These are phyloP conservation scores for Neolentinus lepideus DNA, from an alignment of 1,284 basidiomycete species.

Conservation along the genomic window DNA sequence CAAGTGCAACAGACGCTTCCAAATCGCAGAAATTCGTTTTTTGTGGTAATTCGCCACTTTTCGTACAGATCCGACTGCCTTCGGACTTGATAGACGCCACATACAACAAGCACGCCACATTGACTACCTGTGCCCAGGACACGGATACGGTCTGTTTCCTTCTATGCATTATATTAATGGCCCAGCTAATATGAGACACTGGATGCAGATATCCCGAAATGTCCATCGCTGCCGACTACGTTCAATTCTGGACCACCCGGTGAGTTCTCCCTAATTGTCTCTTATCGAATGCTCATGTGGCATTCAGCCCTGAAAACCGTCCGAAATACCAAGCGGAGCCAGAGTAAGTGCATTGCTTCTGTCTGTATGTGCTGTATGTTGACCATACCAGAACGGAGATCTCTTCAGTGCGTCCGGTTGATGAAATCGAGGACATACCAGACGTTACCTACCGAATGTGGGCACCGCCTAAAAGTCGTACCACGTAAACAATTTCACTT, in stretches of 20 bases:
- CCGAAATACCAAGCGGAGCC: not conserved
- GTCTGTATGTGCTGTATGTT: not conserved
- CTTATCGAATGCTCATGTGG: not conserved
- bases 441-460: too few relatives aligned
- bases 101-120: too few relatives aligned
- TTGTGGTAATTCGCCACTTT: too few relatives aligned
- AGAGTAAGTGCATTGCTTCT: not conserved
- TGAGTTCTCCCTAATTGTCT: not conserved
- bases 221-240: not conserved
- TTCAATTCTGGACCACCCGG: not conserved
- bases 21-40: too few relatives aligned
- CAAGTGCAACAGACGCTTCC: too few relatives aligned
- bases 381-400: not conserved
- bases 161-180: not conserved
- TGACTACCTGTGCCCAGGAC: too few relatives aligned
- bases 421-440: too few relatives aligned
- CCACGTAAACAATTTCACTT: too few relatives aligned
- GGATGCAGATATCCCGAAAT: not conserved
- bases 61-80: too few relatives aligned
- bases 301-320: not conserved
- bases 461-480: too few relatives aligned
- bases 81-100: too few relatives aligned
- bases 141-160: not conserved
- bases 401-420: not conserved
- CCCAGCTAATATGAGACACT: not conserved